Percentiles rank a stretch among this genome's conserved stretches.
These are phyloP conservation scores for Fusarium xylarioides DNA, from an alignment of 2,329 filamentous ascomycete species.

Conservation along the genomic window DNA sequence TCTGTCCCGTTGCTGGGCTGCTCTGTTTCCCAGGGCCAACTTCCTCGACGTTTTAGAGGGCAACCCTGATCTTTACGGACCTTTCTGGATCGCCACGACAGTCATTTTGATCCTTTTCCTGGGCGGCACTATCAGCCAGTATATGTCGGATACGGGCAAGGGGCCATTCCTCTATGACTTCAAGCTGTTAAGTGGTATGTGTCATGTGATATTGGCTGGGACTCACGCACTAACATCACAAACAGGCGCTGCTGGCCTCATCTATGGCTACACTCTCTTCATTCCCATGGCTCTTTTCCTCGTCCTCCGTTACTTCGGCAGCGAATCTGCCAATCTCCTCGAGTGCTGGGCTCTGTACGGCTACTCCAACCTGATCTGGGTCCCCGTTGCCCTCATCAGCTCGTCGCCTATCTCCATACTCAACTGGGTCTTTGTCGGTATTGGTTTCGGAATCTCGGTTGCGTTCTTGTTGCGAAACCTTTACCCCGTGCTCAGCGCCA, in stretches of 20 bases:
- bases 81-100: slow-evolving; percentile 98
- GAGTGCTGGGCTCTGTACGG: slow-evolving; percentile 97
- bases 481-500: slow-evolving; percentile 91
- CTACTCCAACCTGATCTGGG: slow-evolving; percentile 97
- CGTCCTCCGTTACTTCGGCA: slow-evolving; percentile 93
- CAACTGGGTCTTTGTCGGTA: slow-evolving; percentile 92
- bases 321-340: slow-evolving; percentile 89
- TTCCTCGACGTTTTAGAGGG: slow-evolving; percentile 98
- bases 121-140: slow-evolving; percentile 93
- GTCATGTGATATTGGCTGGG: neutral
- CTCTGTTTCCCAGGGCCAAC: slow-evolving; percentile 90
- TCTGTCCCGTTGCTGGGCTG: slow-evolving; percentile 83
- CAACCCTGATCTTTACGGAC: slow-evolving; percentile 95
- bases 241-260: slow-evolving; percentile 82
- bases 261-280: slow-evolving; percentile 94
- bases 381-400: slow-evolving; percentile 89
- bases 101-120: slow-evolving; percentile 96
- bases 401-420: slow-evolving; percentile 87
- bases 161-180: slow-evolving; percentile 92
- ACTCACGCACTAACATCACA: slow-evolving; percentile 9
- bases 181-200: slow-evolving; percentile 79
- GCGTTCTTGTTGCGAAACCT: slow-evolving; percentile 86
- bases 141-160: slow-evolving; percentile 74
- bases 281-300: slow-evolving; percentile 88
- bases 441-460: slow-evolving; percentile 85